Percentiles rank a stretch among this genome's conserved stretches.
Evolutionary conservation across 2,329 filamentous ascomycete species (phyloP).

Genomic region (Xylariaceae sp.): DNA sequence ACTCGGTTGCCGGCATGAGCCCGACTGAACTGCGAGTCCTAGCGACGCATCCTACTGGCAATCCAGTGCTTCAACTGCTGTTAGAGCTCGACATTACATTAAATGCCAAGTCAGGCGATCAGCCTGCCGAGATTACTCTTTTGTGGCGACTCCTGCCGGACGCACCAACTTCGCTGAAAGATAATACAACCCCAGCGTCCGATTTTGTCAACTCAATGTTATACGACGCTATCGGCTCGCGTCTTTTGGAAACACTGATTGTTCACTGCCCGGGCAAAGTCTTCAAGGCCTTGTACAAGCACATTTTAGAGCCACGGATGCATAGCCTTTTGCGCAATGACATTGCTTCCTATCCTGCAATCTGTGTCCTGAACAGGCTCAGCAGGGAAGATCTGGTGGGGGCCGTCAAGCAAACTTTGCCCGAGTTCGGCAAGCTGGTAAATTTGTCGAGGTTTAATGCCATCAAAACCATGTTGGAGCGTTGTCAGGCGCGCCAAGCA

Average conservation of each 20-base stretch:
- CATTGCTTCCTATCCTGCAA: slow-evolving; percentile 81
- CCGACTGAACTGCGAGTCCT: slow-evolving; percentile 75
- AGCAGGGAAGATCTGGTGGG: slow-evolving; percentile 78
- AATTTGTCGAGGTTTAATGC: slow-evolving; percentile 71
- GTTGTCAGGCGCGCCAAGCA: slow-evolving; percentile 64
- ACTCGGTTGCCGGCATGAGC: slow-evolving; percentile 70
- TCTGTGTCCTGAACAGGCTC: slow-evolving; percentile 73
- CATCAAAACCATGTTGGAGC: slow-evolving; percentile 75
- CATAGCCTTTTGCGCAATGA: slow-evolving; percentile 81
- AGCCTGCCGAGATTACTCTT: slow-evolving; percentile 46
- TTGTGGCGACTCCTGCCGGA: slow-evolving; percentile 75
- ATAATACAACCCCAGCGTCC: slow-evolving; percentile 65
- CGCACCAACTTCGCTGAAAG: slow-evolving; percentile 61
- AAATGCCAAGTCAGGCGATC: slow-evolving; percentile 53
- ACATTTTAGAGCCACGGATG: slow-evolving; percentile 74
- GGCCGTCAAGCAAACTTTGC: slow-evolving; percentile 64
- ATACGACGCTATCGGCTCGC: slow-evolving; percentile 86
- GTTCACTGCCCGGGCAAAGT: slow-evolving; percentile 75
- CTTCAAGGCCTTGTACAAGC: slow-evolving; percentile 81
- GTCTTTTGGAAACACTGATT: slow-evolving; percentile 82
- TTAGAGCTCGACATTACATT: slow-evolving; percentile 78
- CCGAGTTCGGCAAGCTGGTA: slow-evolving; percentile 67
- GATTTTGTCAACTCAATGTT: slow-evolving; percentile 79
- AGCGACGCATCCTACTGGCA: slow-evolving; percentile 83
- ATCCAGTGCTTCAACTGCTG: slow-evolving; percentile 86